These are phyloP conservation scores for Taphrina wiesneri DNA, from an alignment of 1,139 yeast species.

Conservation along the genomic window DNA sequence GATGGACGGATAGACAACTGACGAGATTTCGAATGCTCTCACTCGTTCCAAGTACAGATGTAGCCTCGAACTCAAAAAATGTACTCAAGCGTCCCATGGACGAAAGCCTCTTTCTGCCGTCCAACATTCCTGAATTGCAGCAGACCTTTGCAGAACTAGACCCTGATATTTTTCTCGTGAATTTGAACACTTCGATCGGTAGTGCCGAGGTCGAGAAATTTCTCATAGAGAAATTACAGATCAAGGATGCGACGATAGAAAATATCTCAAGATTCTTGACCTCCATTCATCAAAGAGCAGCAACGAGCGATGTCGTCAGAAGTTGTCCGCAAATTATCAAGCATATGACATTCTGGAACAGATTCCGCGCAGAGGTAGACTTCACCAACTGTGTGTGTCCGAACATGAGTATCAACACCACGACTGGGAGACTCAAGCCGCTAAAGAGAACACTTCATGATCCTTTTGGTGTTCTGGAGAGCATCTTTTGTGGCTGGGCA, in stretches of 20 bases:
- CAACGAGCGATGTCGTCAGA: not conserved
- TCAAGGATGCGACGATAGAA: not conserved
- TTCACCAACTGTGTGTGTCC: not conserved
- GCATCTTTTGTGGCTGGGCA: not conserved
- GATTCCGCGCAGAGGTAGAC: not conserved
- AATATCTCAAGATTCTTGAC: not conserved
- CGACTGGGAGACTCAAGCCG: not conserved
- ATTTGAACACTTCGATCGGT: not conserved
- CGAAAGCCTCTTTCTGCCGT: not conserved
- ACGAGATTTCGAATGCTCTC: not conserved
- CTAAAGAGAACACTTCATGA: not conserved
- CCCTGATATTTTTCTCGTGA: not conserved
- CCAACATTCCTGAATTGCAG: not conserved
- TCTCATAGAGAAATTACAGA: not conserved
- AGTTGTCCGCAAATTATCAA: not conserved
- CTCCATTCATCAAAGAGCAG: not conserved
- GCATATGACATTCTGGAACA: not conserved
- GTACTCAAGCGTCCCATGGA: not conserved
- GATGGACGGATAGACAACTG: constrained; percentile 3
- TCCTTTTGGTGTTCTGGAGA: not conserved
- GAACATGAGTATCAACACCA: not conserved
- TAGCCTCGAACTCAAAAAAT: not conserved
- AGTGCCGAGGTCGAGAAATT: not conserved
- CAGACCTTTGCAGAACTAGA: not conserved
- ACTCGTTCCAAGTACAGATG: not conserved